Evolutionary conservation across 169 alveolate species (phyloP).

Genomic region (Eimeria necatrix): DNA sequence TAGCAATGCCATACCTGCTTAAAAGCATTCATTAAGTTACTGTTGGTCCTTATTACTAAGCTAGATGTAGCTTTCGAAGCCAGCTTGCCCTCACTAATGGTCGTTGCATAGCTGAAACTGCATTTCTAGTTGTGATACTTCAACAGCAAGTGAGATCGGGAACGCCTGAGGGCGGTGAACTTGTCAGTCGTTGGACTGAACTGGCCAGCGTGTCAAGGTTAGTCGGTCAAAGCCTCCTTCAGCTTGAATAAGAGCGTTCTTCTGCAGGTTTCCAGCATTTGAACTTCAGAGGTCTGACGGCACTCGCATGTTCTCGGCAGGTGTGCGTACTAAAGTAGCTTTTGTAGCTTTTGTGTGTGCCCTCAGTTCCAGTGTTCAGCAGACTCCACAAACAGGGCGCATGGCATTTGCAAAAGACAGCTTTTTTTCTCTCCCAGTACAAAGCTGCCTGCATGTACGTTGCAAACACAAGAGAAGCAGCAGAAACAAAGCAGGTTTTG

Average conservation of each 20-base stretch:
- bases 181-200: constrained; percentile 75
- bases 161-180: constrained; percentile 40
- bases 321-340: not conserved
- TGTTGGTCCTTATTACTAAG: not conserved
- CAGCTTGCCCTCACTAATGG: not conserved
- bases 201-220: constrained; percentile 61
- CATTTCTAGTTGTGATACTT: not conserved
- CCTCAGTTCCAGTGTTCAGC: constrained; percentile 69
- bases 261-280: too few species aligned
- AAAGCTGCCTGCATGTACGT: constrained; percentile 39
- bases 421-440: constrained; percentile 46
- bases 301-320: too few species aligned
- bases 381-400: constrained; percentile 25
- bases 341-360: not conserved
- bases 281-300: too few species aligned
- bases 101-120: constrained; percentile 17
- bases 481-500: not conserved
- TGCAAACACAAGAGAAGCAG: not conserved
- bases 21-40: not conserved
- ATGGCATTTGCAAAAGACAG: constrained; percentile 38
- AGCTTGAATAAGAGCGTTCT: not conserved
- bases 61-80: not conserved
- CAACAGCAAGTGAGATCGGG: constrained; percentile 60
- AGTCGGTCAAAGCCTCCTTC: not conserved
- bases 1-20: not conserved